Evolutionary conservation across 106 monocot species (phyloP).

Genomic region (Cymbidium sinense): DNA sequence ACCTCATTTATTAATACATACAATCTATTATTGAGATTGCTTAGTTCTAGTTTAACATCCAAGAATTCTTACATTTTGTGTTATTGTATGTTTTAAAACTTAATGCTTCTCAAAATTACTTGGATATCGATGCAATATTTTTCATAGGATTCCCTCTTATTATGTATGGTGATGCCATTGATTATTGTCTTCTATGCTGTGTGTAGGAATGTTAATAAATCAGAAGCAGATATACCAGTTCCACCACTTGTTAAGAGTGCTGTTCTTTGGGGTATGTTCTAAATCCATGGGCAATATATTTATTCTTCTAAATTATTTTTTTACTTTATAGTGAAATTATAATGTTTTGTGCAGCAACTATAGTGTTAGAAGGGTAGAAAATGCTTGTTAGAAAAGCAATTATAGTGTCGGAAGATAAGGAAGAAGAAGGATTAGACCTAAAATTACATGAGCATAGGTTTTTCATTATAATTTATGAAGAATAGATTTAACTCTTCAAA

Average conservation of each 20-base stretch:
- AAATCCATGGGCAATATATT: neutral
- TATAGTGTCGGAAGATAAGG: no score
- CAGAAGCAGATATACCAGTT: slow-evolving; percentile 68
- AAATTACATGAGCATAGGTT: no score
- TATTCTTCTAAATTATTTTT: neutral
- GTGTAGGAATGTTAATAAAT: slow-evolving; percentile 65
- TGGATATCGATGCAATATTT: neutral
- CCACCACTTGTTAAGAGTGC: slow-evolving; percentile 79
- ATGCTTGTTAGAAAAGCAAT: no score
- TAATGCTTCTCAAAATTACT: neutral
- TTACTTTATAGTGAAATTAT: neutral
- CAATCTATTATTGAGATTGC: neutral
- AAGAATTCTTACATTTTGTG: no score
- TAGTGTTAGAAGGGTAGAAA: no score
- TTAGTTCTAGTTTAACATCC: neutral
- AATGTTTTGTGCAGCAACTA: neutral
- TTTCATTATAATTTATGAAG: no score
- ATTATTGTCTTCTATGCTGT: neutral
- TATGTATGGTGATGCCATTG: neutral
- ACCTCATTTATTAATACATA: neutral
- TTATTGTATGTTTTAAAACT: neutral
- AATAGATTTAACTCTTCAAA: no score
- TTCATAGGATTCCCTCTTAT: neutral
- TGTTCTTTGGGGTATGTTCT: slow-evolving; percentile 61
- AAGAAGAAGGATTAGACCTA: no score